Conservation (phyloP, 768 basidiomycete species). For the Trametes villosa region DNA sequence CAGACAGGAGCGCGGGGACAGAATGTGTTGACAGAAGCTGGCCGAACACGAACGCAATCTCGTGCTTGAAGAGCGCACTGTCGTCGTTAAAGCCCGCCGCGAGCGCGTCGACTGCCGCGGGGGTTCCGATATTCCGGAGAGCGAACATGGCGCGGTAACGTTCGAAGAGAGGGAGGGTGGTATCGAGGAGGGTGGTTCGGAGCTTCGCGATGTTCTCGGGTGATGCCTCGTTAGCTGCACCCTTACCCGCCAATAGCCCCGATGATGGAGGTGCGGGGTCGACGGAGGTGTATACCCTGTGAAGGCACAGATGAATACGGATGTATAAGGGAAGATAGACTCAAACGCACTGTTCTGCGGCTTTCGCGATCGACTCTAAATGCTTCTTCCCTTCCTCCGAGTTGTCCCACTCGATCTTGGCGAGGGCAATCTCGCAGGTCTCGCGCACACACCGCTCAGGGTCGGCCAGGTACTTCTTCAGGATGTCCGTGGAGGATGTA, state of each 20-base stretch:
- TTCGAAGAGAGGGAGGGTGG: constrained; percentile 75
- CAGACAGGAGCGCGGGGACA: constrained; percentile 80
- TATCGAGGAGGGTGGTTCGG: constrained; percentile 66
- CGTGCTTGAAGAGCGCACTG: constrained; percentile 97
- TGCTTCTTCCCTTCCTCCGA: constrained; percentile 71
- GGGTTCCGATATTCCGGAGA: constrained; percentile 88
- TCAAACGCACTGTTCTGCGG: constrained; percentile 20
- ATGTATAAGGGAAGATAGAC: not conserved
- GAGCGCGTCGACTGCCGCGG: constrained; percentile 86
- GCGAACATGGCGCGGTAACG: constrained; percentile 99
- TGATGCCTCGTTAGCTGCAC: constrained; percentile 55
- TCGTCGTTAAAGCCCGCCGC: constrained; percentile 89
- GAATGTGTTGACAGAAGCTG: constrained; percentile 90
- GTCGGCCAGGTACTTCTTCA: constrained; percentile 75
- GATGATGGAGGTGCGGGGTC: constrained; percentile 89
- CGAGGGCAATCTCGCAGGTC: constrained; percentile 96
- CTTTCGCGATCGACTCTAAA: constrained; percentile 13
- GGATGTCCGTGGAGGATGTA: constrained; percentile 62
- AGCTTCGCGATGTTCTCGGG: constrained; percentile 56
- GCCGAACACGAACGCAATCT: constrained; percentile 98
- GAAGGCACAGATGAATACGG: not conserved
- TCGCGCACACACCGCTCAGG: constrained; percentile 79
- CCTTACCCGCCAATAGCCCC: constrained; percentile 56
- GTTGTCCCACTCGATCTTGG: constrained; percentile 92
- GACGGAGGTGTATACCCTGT: constrained; percentile 77